Evolutionary conservation across 1,139 yeast genomes (phyloP).

Genomic region (Groenewaldozyma sp.): DNA sequence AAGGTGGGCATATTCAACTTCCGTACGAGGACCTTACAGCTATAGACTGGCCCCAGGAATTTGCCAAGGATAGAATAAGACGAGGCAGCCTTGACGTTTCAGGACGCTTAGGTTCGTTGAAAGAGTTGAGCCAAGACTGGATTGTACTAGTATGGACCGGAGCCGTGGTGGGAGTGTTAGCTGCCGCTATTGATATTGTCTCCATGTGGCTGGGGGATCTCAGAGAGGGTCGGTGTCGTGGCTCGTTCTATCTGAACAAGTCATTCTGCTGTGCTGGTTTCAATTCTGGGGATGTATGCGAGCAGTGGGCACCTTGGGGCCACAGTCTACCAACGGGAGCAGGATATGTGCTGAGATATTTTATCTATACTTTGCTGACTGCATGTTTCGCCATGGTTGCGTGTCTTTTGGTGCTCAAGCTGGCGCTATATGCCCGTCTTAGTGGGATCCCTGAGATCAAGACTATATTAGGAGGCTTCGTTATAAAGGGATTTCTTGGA

Average conservation of each 20-base stretch:
- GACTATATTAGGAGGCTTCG: constrained; percentile 52
- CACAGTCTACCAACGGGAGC: constrained; percentile 15
- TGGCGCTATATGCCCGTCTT: constrained; percentile 41
- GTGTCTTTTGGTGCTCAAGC: constrained; percentile 29
- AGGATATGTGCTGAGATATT: constrained; percentile 28
- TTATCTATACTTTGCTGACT: constrained; percentile 32
- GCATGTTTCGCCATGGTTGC: constrained; percentile 26
- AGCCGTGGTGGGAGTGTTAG: constrained; percentile 46
- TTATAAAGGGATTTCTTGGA: constrained; percentile 42
- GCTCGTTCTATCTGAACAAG: constrained; percentile 31
- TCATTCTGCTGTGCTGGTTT: constrained; percentile 33
- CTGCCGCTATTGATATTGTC: constrained; percentile 51
- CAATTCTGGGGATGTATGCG: constrained; percentile 25
- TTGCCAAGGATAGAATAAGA: constrained; percentile 22
- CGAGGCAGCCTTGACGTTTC: constrained; percentile 12
- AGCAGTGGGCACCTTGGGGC: constrained; percentile 37
- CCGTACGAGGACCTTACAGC: constrained; percentile 29
- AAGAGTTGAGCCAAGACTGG: constrained; percentile 37
- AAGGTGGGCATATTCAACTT: constrained; percentile 7
- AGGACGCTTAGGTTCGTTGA: constrained; percentile 10
- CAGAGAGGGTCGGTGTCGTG: constrained; percentile 41
- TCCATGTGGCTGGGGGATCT: constrained; percentile 58
- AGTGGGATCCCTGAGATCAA: constrained; percentile 69
- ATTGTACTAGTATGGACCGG: constrained; percentile 48
- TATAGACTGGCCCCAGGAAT: constrained; percentile 38